Base-by-base conservation (phyloP, 768 basidiomycete species). In the Candolleomyces aberdarensis region DNA sequence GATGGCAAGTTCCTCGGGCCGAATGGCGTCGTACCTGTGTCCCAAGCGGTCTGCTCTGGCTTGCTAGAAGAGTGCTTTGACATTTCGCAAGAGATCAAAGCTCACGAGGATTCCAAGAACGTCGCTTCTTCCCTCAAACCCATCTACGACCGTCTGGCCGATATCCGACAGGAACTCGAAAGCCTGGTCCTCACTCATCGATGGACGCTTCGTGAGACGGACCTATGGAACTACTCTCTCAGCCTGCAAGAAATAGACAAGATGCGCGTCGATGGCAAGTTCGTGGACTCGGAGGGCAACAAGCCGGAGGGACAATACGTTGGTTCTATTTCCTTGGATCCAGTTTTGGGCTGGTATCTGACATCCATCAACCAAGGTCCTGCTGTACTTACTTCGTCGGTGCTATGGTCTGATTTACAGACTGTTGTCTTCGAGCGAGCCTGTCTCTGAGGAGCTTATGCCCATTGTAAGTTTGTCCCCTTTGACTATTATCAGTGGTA, bases 361-460 rank as follows among this genome's bases (percentile, higher is more conserved):
- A 57, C 40, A 58, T 19, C 22, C 26, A 44, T 31, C 1, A 47
- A n/a, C 43, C 6, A 62, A 98, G 96, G 94, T 96, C 22, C 77
- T 98, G 49, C 81, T 99, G 22, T 99, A 97, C 72, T 83, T 98
- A 41, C 80, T 99, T 57, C 80, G 96, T 67, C 85, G 96, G 70
- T 99, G 97, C 78, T 96, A 98, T 72, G 96, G 96, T 63, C 83
- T 98, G 56, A 96, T 97, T 66, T 98, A 98, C 73, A 84, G 90
- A 31, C 74, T 99, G 53, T 83, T 99, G 63, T 95, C 94, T 26
- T 94, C 94, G 19, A 94, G 92, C 63, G 96, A 98, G 75, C 97
- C 97, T 0, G 95, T 99, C 2, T 96, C 94, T 0, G 97, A 99
- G 74, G 97, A 98, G 73, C 78, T 99, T 15, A 98, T 98, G 92